Conservation (phyloP, 2,329 filamentous ascomycete genomes). For the Sporothrix protearum region DNA sequence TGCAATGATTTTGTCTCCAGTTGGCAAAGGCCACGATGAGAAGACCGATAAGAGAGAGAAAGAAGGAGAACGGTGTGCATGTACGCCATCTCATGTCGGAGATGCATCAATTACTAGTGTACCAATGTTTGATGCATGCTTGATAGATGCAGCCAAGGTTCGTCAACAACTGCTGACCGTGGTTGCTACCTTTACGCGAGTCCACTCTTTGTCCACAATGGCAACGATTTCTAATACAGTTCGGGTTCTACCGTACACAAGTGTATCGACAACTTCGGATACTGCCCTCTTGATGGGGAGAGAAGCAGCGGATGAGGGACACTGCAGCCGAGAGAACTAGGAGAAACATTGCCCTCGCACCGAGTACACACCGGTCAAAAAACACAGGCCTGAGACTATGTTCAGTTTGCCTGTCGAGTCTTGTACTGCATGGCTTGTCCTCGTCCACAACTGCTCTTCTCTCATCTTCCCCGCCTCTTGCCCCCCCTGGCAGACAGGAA, state of each 20-base stretch:
- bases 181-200: neutral
- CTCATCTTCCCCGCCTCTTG: slow-evolving; percentile 13
- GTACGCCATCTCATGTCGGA: neutral
- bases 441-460: neutral
- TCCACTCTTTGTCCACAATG: neutral
- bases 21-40: neutral
- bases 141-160: neutral
- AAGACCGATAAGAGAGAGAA: neutral
- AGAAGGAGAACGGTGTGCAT: neutral
- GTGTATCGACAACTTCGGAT: neutral
- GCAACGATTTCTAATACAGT: neutral
- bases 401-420: neutral
- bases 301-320: neutral
- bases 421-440: neutral
- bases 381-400: neutral
- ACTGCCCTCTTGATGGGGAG: neutral
- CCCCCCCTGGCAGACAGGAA: neutral
- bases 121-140: too few species aligned
- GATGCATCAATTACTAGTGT: neutral
- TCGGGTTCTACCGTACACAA: neutral
- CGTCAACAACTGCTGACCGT: too few species aligned
- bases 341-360: neutral
- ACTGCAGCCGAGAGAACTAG: neutral
- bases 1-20: neutral
- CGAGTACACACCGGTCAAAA: neutral